phyloP scores from a whole-genome alignment of 164 flowering plant genomes.

The Nymphaea colorata region DNA sequence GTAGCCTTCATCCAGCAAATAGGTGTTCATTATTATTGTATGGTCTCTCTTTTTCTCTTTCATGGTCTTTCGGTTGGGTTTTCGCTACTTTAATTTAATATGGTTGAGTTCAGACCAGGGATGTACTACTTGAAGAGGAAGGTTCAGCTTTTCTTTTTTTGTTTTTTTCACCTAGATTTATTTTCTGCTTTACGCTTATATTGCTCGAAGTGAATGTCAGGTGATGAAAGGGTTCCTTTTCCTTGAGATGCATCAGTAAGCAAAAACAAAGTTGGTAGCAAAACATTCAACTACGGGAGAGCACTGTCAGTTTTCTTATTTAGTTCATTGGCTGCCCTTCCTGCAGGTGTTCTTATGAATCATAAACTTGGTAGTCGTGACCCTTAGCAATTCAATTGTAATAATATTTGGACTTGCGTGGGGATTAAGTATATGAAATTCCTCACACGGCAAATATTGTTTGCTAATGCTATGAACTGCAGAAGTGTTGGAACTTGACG shows the following conservation, averaged over 20 bases:
- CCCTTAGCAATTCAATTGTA: too few relatives aligned
- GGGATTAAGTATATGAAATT: too few relatives aligned
- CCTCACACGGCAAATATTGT: too few relatives aligned
- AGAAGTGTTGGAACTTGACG: too few relatives aligned
- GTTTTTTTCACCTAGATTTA: neutral
- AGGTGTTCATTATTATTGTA: constrained; percentile 3
- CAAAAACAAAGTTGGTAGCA: neutral
- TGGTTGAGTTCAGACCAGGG: neutral
- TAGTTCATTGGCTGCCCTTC: neutral
- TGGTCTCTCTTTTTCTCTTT: neutral
- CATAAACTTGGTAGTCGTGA: too few relatives aligned
- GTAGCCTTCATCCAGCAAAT: neutral
- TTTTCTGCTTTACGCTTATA: neutral
- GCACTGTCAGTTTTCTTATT: too few relatives aligned
- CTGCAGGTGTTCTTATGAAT: too few relatives aligned
- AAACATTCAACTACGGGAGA: neutral
- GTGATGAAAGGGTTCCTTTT: neutral
- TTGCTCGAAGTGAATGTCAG: neutral
- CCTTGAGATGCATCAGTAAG: neutral
- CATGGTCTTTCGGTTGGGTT: neutral
- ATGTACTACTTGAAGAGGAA: neutral
- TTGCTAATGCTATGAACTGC: too few relatives aligned
- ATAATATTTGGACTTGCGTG: too few relatives aligned
- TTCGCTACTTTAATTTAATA: neutral
- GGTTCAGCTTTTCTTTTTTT: neutral